Evolutionary conservation across 2,329 filamentous ascomycete species (phyloP), one percentile per base, ranked within the genome.

Genomic region (Hymenoscyphus repandus): DNA sequence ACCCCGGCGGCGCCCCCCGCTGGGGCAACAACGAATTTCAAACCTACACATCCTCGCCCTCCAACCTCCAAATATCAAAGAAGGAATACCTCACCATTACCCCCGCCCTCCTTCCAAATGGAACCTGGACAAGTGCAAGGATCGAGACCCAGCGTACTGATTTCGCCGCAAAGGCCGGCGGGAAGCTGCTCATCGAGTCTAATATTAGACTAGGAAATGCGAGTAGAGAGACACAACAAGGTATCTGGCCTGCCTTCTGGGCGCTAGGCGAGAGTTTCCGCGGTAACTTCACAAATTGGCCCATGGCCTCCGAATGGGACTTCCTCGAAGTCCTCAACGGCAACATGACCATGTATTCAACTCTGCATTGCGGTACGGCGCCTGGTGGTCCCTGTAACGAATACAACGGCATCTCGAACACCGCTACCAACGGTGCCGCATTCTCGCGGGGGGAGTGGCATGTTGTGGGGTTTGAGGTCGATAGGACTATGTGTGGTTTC

Each of bases 11-110:
- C 1, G 62, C 73, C 0, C 47, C 62, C 6, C 65, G 71, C 53
- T 78, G 75, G 74, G 74, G 75, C 44, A 78, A 75, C 3, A 68
- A 69, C 50, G 75, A 78, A 59, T 64, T 72, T 15, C 65, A 78
- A 60, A 69, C 65, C 1, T 77, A 77, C 63, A 76, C 73, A 18
- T 58, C 60, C 41, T 63, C 64, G 32, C 32, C 56, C 11, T 51
- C 59, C 38, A 78, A 78, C 62, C 56, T 76, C 39, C 64, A 59
- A 50, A 64, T 75, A 53, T 70, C 70, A 11, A 52, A 59, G 6
- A 53, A 63, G 11, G 62, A 66, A 11, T 68, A 66, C 5, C 68
- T 77, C 10, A 60, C 61, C 36, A 75, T 74, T 45, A 68, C 65
- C 0, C 65, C 66, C 0, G 9, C 6, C n/a, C 22, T 31, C 43